These are phyloP conservation scores for Zopfia rhizophila DNA, from an alignment of 2,329 filamentous ascomycete genomes.

Conservation along the genomic window DNA sequence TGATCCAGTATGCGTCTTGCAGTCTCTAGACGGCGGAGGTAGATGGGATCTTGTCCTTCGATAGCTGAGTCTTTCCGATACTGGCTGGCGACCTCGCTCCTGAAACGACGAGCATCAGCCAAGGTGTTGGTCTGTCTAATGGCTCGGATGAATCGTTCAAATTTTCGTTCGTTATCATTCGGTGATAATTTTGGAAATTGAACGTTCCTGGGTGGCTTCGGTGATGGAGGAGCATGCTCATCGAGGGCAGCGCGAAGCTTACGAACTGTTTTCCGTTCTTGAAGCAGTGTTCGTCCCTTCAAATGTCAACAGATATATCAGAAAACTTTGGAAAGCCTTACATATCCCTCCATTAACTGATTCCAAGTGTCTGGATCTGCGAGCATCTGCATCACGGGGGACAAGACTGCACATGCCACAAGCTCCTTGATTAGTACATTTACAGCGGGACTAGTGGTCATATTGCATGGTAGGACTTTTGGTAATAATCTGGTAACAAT, in stretches of 20 bases:
- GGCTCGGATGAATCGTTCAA: slow-evolving; percentile 91
- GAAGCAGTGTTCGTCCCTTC: slow-evolving; percentile 81
- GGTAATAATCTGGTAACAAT: slow-evolving; percentile 79
- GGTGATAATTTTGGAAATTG: slow-evolving; percentile 82
- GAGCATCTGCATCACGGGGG: slow-evolving; percentile 80
- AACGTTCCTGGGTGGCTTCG: slow-evolving; percentile 70
- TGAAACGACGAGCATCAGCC: slow-evolving; percentile 90
- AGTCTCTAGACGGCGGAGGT: slow-evolving; percentile 89
- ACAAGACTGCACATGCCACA: slow-evolving; percentile 89
- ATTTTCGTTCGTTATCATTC: slow-evolving; percentile 88
- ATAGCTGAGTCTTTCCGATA: slow-evolving; percentile 83
- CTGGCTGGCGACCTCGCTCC: slow-evolving; percentile 92
- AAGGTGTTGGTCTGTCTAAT: slow-evolving; percentile 90
- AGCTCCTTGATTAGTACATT: slow-evolving; percentile 86
- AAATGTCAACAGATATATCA: slow-evolving; percentile 23
- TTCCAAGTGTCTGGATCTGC: slow-evolving; percentile 98
- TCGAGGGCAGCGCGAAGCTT: slow-evolving; percentile 92
- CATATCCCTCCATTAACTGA: slow-evolving; percentile 89
- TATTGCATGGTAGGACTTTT: slow-evolving; percentile 75
- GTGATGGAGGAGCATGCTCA: slow-evolving; percentile 87
- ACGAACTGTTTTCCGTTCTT: slow-evolving; percentile 93
- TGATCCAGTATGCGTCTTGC: slow-evolving; percentile 91
- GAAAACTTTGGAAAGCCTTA: slow-evolving; percentile 40
- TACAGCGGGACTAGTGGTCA: slow-evolving; percentile 83
- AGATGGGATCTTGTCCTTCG: slow-evolving; percentile 84